Evolutionary conservation across 352 stramenopile genomes (phyloP).

Genomic region (Phytophthora chlamydospora): DNA sequence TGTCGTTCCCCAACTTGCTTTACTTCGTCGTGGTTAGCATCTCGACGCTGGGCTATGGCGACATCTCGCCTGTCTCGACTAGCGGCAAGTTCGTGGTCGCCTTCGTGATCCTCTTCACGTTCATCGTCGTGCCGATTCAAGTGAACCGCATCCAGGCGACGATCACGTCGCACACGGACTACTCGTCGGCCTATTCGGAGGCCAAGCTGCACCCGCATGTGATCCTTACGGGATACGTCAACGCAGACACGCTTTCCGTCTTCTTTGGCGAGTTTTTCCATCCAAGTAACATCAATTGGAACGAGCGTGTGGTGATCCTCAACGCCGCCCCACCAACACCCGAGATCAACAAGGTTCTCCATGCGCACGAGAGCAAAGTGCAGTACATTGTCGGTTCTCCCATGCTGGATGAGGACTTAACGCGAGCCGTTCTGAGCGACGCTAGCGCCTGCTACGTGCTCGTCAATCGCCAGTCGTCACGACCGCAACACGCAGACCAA

Average conservation of each 20-base stretch:
- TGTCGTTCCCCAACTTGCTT: conserved; percentile 75
- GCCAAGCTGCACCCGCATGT: conserved; percentile 79
- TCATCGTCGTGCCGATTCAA: conserved; percentile 83
- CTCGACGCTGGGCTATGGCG: conserved; percentile 84
- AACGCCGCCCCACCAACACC: conserved; percentile 60
- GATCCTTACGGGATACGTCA: conserved; percentile 75
- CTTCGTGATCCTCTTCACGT: conserved; percentile 85
- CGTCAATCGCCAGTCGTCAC: conserved; percentile 59
- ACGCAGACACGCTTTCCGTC: conserved; percentile 59
- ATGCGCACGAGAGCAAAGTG: conserved; percentile 73
- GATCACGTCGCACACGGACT: conserved; percentile 82
- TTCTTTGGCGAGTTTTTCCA: conserved; percentile 91
- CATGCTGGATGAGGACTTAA: conserved; percentile 79
- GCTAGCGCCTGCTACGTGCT: conserved; percentile 74
- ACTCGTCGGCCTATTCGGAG: conserved; percentile 77
- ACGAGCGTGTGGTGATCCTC: conserved; percentile 82
- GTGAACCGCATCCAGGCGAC: conserved; percentile 77
- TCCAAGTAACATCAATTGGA: conserved; percentile 83
- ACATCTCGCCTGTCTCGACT: conserved; percentile 70
- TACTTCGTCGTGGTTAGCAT: conserved; percentile 90
- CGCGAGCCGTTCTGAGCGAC: conserved; percentile 55
- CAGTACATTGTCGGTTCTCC: conserved; percentile 87
- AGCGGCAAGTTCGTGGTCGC: conserved; percentile 79
- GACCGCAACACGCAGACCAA: conserved; percentile 68
- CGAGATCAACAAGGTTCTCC: conserved; percentile 82